Evolutionary conservation across 2,329 filamentous ascomycete species (phyloP), one percentile per base, ranked within the genome.

Genomic region (Diplodia seriata): DNA sequence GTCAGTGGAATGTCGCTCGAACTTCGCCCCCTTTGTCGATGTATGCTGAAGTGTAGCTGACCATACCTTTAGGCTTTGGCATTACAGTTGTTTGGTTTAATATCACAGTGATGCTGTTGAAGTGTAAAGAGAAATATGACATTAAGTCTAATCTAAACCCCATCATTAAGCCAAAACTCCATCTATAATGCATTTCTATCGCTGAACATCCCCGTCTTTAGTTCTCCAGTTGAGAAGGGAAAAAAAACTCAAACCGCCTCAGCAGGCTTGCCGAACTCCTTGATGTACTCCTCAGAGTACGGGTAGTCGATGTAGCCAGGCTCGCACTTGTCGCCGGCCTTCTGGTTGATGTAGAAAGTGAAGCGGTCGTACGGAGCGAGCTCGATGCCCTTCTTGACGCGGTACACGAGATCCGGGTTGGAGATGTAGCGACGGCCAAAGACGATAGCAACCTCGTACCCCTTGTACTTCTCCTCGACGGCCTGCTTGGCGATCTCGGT

Each of bases 391-490:
- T 83, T 74, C 71, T 79, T 69, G 31, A 85, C 56, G 43, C 82
- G 76, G 70, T 79, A 85, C 2, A 81, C 78, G 20, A 86, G 73
- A 71, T 85, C 83, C 1, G 84, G 84, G 4, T 78, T 85, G 38
- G 78, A 78, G 70, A 85, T 83, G 69, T 83, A 85, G 65, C 79
- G 80, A 33, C 83, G 72, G 9, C 84, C 84, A 72, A 85, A 85
- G 0, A 80, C 82, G n/a, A 84, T 77, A 20, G 75, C 75, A n/a
- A 85, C 71, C 53, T 84, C 80, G 33, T 78, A 77, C 11, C 80
- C 78, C 31, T 74, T 76, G 68, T 83, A 79, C 68, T 83, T 76
- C 56, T 81, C 75, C 64, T 78, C 77, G 0, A 82, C 74, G 0
- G 77, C 69, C 12, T 69, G 70, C 66, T 70, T 74, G 4, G 81